Conservation (phyloP, 345 rosid genomes). For the Linum usitatissimum region DNA sequence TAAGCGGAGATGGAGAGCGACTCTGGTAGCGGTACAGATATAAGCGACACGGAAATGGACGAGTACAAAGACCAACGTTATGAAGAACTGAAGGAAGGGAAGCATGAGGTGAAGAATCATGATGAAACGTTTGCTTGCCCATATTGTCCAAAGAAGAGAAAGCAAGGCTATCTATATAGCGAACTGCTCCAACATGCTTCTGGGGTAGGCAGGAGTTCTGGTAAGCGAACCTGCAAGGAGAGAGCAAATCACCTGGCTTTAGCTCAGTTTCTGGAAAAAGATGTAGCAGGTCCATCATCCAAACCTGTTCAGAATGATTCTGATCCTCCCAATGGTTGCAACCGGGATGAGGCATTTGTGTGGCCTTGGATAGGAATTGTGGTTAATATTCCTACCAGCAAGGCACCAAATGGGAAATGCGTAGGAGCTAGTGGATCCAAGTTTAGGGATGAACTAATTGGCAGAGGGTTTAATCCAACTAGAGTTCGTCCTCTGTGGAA, state of each 20-base stretch:
- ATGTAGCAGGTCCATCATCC: constrained; percentile 21
- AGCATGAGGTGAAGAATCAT: constrained; percentile 39
- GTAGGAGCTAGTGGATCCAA: constrained; percentile 86
- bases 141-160: constrained; percentile 64
- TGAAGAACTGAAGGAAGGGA: constrained; percentile 64
- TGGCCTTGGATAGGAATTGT: constrained; percentile 80
- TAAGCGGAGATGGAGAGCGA: constrained; percentile 9
- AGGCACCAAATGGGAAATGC: constrained; percentile 44
- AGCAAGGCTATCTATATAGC: constrained; percentile 43
- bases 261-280: constrained; percentile 57
- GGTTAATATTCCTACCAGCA: constrained; percentile 66
- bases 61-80: constrained; percentile 42
- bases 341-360: constrained; percentile 65
- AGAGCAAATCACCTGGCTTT: constrained; percentile 82
- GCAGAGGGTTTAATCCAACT: constrained; percentile 70
- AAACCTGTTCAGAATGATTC: constrained; percentile 17
- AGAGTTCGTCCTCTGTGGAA: constrained; percentile 89
- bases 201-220: constrained; percentile 71
- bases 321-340: constrained; percentile 28
- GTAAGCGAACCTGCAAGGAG: constrained; percentile 56
- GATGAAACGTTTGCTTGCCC: constrained; percentile 62
- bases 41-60: constrained; percentile 42
- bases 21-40: constrained; percentile 24
- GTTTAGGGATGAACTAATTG: constrained; percentile 58
- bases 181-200: constrained; percentile 95